Evolutionary conservation across 2,329 filamentous ascomycete genomes (phyloP), one percentile per base, ranked within the genome.

Genomic region (Colletotrichum australisinense): DNA sequence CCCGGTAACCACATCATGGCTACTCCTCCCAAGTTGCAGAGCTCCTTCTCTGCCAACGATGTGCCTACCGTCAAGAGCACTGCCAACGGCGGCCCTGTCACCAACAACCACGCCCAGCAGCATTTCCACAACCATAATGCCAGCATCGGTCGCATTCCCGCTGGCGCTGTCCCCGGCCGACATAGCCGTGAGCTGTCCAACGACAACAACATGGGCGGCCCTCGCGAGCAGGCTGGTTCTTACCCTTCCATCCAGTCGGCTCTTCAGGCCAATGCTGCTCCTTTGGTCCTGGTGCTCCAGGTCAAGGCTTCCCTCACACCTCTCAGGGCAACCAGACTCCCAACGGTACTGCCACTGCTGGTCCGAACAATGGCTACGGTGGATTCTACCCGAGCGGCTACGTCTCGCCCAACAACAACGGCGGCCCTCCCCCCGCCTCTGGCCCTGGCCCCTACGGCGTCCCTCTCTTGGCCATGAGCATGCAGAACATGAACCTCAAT

Each of bases 11-110:
- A 88, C 73, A 82, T 83, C 73, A 88, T 93, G 81, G 87, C 90
- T 30, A 90, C 90, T 66, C 90, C 93, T 46, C 91, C 93, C 35
- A 95, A 94, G 85, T 83, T 98, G 71, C 94, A 95, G 83, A 92
- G 93, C 57, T 98, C 96, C 0, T 98, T 94, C 85, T 98, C 97
- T 11, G 92, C 94, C 67, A 97, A 93, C 82, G 95, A 98, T 79
- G 88, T 98, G 24, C 94, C 95, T 5, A 97, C 95, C 8, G 87
- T 95, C 79, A 97, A 97, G 88, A 93, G 88, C 76, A 82, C 88
- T 60, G 80, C 80, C 78, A 88, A 86, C 74, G 70, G 60, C 32
- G 57, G 56, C 60, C 11, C 30, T 28, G 49, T 73, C 32, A 84
- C 87, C 72, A 90, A 90, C 80, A 89, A 88, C 74, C 89, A 91